Evolutionary conservation across 345 rosid genomes (phyloP).

Genomic region (Moricandia moricandioides): DNA sequence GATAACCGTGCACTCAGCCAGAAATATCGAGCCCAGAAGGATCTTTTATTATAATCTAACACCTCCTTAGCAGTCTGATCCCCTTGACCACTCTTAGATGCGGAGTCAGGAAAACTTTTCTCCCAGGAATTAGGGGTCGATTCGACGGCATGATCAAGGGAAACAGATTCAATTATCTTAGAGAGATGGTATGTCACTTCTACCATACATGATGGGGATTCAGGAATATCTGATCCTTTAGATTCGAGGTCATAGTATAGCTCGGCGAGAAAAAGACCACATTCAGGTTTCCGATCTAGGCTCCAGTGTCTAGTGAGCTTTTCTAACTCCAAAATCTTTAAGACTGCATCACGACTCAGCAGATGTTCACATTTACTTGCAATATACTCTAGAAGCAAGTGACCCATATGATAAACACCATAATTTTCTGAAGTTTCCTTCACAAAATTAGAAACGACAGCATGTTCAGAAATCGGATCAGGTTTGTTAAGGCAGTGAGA

Average conservation of each 20-base stretch:
- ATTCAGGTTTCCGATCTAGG: slow-evolving; percentile 73
- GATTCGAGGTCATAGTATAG: slow-evolving; percentile 71
- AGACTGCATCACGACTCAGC: slow-evolving; percentile 47
- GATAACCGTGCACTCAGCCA: slow-evolving; percentile 92
- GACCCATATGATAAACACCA: slow-evolving; percentile 89
- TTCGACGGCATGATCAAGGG: slow-evolving; percentile 56
- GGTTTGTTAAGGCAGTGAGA: slow-evolving; percentile 41
- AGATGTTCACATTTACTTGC: slow-evolving; percentile 48
- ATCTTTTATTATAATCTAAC: slow-evolving; percentile 43
- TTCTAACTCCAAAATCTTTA: slow-evolving; percentile 77
- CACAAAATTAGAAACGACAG: slow-evolving; percentile 54
- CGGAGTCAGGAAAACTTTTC: slow-evolving; percentile 32
- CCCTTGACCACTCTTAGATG: slow-evolving; percentile 41
- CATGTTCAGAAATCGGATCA: slow-evolving; percentile 47
- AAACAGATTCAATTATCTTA: slow-evolving; percentile 84
- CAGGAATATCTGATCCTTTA: slow-evolving; percentile 48
- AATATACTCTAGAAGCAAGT: slow-evolving; percentile 78
- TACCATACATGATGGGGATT: slow-evolving; percentile 50
- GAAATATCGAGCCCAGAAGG: slow-evolving; percentile 82
- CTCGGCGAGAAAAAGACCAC: slow-evolving; percentile 92
- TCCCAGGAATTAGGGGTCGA: slow-evolving; percentile 35
- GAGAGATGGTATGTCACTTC: slow-evolving; percentile 87
- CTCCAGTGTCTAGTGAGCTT: slow-evolving; percentile 84
- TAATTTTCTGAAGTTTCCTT: slow-evolving; percentile 62
- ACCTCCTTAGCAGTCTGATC: slow-evolving; percentile 30